A percentile compares a stretch with the other conserved stretches of the same genome.
These are phyloP conservation scores for Neurospora africana DNA, from an alignment of 495 filamentous ascomycete species.

Conservation along the genomic window DNA sequence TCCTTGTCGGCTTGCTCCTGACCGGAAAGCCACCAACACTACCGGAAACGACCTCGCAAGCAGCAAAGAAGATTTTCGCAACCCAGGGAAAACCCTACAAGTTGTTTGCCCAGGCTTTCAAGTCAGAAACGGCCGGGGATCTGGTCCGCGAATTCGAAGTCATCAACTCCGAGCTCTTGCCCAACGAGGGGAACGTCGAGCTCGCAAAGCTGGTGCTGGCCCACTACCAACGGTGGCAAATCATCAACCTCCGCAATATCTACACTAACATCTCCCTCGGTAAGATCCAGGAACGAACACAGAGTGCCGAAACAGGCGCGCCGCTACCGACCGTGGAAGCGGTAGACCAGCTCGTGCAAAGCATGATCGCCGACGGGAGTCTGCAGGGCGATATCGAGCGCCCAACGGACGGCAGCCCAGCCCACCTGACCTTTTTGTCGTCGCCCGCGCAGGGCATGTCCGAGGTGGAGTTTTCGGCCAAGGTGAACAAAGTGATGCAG, in stretches of 20 bases:
- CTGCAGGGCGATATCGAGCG: constrained; percentile 43
- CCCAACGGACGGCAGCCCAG: constrained; percentile 25
- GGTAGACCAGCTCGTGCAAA: constrained; percentile 34
- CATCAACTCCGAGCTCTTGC: constrained; percentile 47
- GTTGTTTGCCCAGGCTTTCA: constrained; percentile 57
- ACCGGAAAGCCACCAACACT: constrained; percentile 50
- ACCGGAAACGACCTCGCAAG: constrained; percentile 24
- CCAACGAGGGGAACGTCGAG: constrained; percentile 39
- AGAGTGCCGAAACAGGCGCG: constrained; percentile 36
- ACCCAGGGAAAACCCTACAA: constrained; percentile 60
- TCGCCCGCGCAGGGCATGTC: constrained; percentile 21
- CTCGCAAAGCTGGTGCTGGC: constrained; percentile 38
- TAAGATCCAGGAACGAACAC: constrained; percentile 37
- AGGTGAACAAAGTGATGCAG: constrained; percentile 29
- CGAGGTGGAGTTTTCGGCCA: constrained; percentile 35
- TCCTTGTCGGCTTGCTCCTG: constrained; percentile 64
- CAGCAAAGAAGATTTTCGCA: constrained; percentile 47
- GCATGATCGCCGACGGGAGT: constrained; percentile 48
- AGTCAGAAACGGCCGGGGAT: constrained; percentile 41
- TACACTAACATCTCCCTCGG: constrained; percentile 43
- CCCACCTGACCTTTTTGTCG: constrained; percentile 30
- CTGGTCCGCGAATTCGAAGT: constrained; percentile 48
- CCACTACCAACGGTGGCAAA: constrained; percentile 40
- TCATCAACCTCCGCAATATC: constrained; percentile 32
- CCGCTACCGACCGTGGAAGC: constrained; percentile 41